Base-by-base conservation (phyloP, 2,329 filamentous ascomycete genomes). In the Alternaria gaisen region DNA sequence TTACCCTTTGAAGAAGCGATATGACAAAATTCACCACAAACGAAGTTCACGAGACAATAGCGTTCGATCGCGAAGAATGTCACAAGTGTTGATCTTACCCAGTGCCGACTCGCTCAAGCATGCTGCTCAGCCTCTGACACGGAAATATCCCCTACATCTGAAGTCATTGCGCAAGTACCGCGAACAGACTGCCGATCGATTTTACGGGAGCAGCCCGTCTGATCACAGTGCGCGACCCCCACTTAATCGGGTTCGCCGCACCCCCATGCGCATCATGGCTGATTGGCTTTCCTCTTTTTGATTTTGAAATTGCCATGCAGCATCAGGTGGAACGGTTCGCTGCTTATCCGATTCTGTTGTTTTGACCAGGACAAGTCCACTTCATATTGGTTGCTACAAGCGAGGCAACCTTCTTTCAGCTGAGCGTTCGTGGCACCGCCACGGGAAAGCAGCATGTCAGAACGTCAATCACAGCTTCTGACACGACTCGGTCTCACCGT, bases 171-270 rank as follows among this genome's bases (percentile, higher is more conserved):
- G 18, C 30, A 36, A 34, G 30, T 34, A 48, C 46, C 20, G 30
- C 30, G 20, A 48, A 48, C 46, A 34, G 55, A 58, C 42, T 32
- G 32, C 43, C 22, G 50, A 53, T 47, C 12, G 22, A 55, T 12
- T 34, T 44, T 43, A 34, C 44, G 30, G 44, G 30, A 43, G 30
- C 32, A 24, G 44, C 30, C 38, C n/a, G 44, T 22, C 44, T 51
- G 34, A 51, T 32, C 43, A 43, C 10, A 32, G 26, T 44, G 18
- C 36, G n/a, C 16, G n/a, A 30, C 51, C 52, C 52, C 57, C 52
- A 47, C 44, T 56, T 26, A 26, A 4, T 44, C 56, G 48, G 48
- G 14, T 46, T 46, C 18, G 34, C 51, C 40, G 30, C 38, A 5
- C 28, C 28, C 26, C 5, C 14, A 51, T 28, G 38, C 24, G 30